Base-by-base conservation (phyloP, 495 filamentous ascomycete genomes). In the Evernia prunastri region DNA sequence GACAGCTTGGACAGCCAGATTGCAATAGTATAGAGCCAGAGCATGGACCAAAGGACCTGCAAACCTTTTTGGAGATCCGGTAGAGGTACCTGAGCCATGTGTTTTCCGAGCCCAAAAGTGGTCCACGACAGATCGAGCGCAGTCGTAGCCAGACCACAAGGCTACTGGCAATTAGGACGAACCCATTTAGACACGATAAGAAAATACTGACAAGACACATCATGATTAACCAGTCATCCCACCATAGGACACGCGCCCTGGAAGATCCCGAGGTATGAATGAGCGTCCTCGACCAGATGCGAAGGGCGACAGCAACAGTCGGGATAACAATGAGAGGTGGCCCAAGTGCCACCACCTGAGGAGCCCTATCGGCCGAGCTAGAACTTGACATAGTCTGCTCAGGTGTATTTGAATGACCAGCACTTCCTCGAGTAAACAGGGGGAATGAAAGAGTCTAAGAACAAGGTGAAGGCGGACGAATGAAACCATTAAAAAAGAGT, bases 1-100 rank as follows among this genome's bases (percentile, higher is more conserved):
- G 68, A 70, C 5, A 62, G 37, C 57, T 72, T 73, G 6, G 61
- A 67, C 15, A 67, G 65, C 29, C 64, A 59, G 13, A 73, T 59
- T 12, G 59, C 66, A 9, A 71, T 36, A 39, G 66, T 67, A 39
- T 69, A 72, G 2, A 65, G 23, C n/a, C 54, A 29, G 6, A 56
- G 13, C 27, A 27, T 8, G 23, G 25, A 29, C 33, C 36, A 63
- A 11, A 58, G 51, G 31, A 45, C 61, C 31, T 56, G 35, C n/a
- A 63, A 33, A 31, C 27, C 25, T 39, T 57, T 25, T 25, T 40
- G 33, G 15, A 27, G 27, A 45, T 60, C 40, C 42, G 35, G n/a
- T 27, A 5, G 7, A 40, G 35, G 15, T 18, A 60, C 18, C 18
- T 42, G 20, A 31, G 35, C 6, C 17, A 60, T 60, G 58, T 60